phyloP scores from a whole-genome alignment of 2,329 filamentous ascomycete genomes.

The Epichloe aotearoae region DNA sequence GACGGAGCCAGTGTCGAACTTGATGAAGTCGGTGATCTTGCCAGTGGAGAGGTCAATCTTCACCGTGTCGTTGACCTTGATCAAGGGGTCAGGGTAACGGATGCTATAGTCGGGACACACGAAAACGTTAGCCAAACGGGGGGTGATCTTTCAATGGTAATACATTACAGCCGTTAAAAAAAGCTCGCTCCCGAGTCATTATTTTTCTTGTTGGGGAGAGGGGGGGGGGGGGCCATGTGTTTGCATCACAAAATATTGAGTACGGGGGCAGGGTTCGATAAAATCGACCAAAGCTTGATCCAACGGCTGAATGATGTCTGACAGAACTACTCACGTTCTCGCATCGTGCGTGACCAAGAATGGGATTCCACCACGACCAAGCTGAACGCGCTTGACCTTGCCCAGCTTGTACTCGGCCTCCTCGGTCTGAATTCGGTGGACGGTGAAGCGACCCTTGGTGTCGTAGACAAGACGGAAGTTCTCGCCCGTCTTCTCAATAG shows the following conservation, averaged over 20 bases:
- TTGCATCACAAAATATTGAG: slow-evolving; percentile 6
- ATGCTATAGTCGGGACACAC: slow-evolving; percentile 48
- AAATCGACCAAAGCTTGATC: slow-evolving; percentile 89
- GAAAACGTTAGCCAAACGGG: slow-evolving; percentile 21
- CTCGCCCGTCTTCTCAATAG: slow-evolving; percentile 99
- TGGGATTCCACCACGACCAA: slow-evolving; percentile 99
- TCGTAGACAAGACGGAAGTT: slow-evolving; percentile 99
- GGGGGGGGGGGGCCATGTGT: background rate
- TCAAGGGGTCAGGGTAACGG: slow-evolving; percentile 93
- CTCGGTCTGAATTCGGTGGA: slow-evolving; percentile 97
- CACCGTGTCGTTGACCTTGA: slow-evolving; percentile 99
- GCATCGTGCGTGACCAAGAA: slow-evolving; percentile 99
- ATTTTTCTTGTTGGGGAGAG: background rate
- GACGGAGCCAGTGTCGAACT: slow-evolving; percentile 96
- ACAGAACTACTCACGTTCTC: slow-evolving; percentile 92
- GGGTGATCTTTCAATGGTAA: slow-evolving; percentile 20
- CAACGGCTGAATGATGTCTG: slow-evolving; percentile 99
- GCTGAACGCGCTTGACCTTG: slow-evolving; percentile 99
- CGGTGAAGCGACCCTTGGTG: slow-evolving; percentile 99
- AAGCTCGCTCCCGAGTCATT: background rate
- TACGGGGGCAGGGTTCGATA: slow-evolving; percentile 11
- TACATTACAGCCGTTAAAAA: slow-evolving; percentile 46
- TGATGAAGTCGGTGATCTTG: slow-evolving; percentile 97
- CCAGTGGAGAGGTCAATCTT: slow-evolving; percentile 96
- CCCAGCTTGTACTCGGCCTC: slow-evolving; percentile 99